Conservation (phyloP, 441 rosid genomes). For the Gossypium gossypioides region DNA sequence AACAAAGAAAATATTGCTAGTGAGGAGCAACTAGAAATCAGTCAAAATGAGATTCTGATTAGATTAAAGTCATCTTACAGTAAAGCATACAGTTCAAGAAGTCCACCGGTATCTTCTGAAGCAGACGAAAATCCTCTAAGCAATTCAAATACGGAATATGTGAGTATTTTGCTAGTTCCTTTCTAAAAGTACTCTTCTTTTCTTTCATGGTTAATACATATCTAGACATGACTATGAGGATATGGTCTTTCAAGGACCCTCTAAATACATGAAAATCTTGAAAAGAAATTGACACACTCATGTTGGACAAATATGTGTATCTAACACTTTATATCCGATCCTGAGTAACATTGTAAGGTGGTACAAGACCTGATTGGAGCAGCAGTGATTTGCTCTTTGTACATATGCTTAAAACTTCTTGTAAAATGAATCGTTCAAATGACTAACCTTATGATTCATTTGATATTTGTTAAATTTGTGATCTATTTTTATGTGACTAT, state of each 20-base stretch:
- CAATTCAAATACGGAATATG: conserved; percentile 31
- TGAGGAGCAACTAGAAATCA: conserved; percentile 24
- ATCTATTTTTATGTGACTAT: conserved; percentile 7
- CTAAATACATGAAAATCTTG: background rate
- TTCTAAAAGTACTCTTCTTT: background rate
- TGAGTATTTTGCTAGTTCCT: conserved; percentile 18
- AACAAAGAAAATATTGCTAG: conserved; percentile 9
- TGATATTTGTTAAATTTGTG: background rate
- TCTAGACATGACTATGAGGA: background rate
- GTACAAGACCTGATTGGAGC: background rate
- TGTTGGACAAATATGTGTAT: background rate
- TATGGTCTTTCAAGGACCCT: background rate
- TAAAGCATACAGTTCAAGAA: conserved; percentile 30
- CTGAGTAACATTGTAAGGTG: background rate
- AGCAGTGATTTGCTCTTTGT: background rate
- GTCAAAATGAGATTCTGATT: conserved; percentile 28
- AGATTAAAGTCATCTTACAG: conserved; percentile 41
- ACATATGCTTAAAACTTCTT: conserved; percentile 9
- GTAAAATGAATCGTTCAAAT: background rate
- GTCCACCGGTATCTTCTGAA: conserved; percentile 19
- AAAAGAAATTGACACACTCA: background rate
- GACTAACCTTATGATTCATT: conserved; percentile 5
- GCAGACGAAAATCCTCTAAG: conserved; percentile 20
- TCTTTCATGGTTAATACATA: background rate
- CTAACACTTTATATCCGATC: background rate